Conservation (phyloP, 176 grass and related monocot species). For the Ensete ventricosum region DNA sequence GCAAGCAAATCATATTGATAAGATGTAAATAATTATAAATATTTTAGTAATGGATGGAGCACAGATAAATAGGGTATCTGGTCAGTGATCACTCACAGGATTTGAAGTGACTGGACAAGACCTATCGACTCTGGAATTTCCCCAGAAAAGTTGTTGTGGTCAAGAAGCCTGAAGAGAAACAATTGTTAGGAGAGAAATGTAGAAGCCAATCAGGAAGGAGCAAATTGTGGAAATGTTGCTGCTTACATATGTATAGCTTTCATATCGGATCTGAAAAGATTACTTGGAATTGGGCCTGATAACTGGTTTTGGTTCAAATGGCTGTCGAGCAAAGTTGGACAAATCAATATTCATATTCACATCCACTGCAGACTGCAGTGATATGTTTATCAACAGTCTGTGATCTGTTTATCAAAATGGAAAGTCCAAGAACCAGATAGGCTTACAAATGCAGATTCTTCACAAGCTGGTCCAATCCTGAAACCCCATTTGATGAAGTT, state of each 20-base stretch:
- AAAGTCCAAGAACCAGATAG: constrained; percentile 1
- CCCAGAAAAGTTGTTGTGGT: constrained; percentile 68
- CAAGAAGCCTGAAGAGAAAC: constrained; percentile 45
- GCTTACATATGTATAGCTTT: constrained; percentile 71
- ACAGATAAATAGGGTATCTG: background rate
- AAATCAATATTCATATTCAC: background rate
- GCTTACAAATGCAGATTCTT: constrained; percentile 77
- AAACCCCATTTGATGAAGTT: constrained; percentile 34
- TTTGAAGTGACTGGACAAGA: constrained; percentile 41
- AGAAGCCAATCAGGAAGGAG: background rate
- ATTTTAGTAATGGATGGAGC: background rate
- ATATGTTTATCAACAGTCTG: background rate
- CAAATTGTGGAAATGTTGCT: constrained; percentile 10
- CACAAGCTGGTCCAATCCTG: constrained; percentile 67
- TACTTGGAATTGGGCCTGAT: constrained; percentile 58
- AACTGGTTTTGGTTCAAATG: constrained; percentile 85
- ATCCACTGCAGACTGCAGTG: background rate
- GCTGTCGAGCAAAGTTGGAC: constrained; percentile 30
- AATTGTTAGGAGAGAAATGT: constrained; percentile 2
- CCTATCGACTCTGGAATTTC: constrained; percentile 63
- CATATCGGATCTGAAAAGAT: constrained; percentile 75
- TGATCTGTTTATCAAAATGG: background rate
- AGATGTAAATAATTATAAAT: background rate
- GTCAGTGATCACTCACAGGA: constrained; percentile 47
- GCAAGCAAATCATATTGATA: background rate